Conservation (phyloP, 2,329 filamentous ascomycete genomes). For the Periconia sp. region DNA sequence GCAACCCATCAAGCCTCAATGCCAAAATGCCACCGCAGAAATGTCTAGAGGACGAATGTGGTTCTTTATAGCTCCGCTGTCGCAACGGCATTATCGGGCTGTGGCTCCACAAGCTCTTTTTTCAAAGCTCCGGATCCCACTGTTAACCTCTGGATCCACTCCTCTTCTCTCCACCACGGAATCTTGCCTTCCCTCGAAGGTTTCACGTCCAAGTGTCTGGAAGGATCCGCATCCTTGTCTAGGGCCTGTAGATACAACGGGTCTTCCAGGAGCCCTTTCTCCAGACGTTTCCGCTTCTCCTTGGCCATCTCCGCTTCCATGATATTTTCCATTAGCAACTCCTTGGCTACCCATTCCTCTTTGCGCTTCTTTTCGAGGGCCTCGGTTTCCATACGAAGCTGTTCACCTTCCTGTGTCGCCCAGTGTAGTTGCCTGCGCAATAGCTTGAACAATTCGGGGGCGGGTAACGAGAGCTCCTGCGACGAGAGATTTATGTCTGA, state of each 20-base stretch:
- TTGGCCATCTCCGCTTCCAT: conserved; percentile 67
- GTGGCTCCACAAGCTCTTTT: background rate
- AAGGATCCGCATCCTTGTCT: conserved; percentile 39
- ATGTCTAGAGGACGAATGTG: too few relatives aligned
- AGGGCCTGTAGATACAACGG: conserved; percentile 35
- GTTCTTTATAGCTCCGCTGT: background rate
- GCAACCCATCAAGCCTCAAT: too few relatives aligned
- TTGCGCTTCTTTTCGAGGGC: conserved; percentile 67
- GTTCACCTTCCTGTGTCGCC: conserved; percentile 68
- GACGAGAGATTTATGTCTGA: conserved; percentile 63
- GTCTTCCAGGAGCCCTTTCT: conserved; percentile 35
- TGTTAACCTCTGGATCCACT: conserved; percentile 9
- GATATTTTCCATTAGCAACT: conserved; percentile 74
- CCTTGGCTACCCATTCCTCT: conserved; percentile 78
- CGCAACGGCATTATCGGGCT: background rate
- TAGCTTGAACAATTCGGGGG: conserved; percentile 67
- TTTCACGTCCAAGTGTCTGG: conserved; percentile 32
- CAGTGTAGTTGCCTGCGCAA: conserved; percentile 68
- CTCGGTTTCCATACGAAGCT: conserved; percentile 66
- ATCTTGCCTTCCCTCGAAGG: conserved; percentile 20
- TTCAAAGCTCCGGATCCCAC: background rate
- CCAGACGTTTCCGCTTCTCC: conserved; percentile 32
- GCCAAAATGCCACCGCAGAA: too few relatives aligned
- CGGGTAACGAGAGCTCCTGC: conserved; percentile 66
- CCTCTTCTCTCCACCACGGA: conserved; percentile 40